These are phyloP conservation scores for Cryptococcus hybrid DNA, from an alignment of 1,284 basidiomycete species.

Conservation along the genomic window DNA sequence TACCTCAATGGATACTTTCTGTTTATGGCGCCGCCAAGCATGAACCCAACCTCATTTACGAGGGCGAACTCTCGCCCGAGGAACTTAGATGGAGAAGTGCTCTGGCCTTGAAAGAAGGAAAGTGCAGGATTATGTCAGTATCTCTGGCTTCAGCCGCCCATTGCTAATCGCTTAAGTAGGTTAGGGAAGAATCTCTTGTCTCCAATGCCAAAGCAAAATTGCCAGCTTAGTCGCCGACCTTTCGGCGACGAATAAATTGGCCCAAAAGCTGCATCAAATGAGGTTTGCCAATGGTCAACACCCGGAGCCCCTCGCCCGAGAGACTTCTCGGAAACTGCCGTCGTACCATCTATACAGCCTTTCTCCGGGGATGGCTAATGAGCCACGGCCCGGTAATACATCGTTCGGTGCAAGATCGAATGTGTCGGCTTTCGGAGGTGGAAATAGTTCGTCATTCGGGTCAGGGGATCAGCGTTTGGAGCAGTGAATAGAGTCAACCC, in stretches of 20 bases:
- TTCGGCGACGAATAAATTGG: slow-evolving; percentile 17
- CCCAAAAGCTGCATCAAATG: slow-evolving; percentile 41
- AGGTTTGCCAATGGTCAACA: slow-evolving; percentile 22
- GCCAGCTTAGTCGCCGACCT: slow-evolving; percentile 29
- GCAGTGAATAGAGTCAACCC: background rate
- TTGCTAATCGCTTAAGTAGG: slow-evolving; percentile 13
- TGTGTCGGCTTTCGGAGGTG: background rate
- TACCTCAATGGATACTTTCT: slow-evolving; percentile 76
- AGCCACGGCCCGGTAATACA: too few relatives aligned
- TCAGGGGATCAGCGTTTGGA: slow-evolving; percentile 9
- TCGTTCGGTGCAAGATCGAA: background rate
- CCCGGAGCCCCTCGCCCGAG: slow-evolving; percentile 25
- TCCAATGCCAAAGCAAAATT: slow-evolving; percentile 25
- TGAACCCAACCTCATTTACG: slow-evolving; percentile 66
- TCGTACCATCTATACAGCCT: slow-evolving; percentile 8
- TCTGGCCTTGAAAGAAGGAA: slow-evolving; percentile 59
- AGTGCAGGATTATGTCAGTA: slow-evolving; percentile 67
- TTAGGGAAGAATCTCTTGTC: slow-evolving; percentile 28
- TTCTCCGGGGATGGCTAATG: too few relatives aligned
- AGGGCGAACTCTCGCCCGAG: slow-evolving; percentile 73
- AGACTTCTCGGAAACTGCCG: slow-evolving; percentile 34
- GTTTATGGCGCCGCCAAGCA: slow-evolving; percentile 70
- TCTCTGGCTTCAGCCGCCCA: background rate
- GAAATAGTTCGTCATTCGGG: background rate
- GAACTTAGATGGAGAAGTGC: slow-evolving; percentile 73